Evolutionary conservation across 1,139 yeast species (phyloP), one percentile per base, ranked within the genome.

Genomic region (Scheffersomyces stambukii): DNA sequence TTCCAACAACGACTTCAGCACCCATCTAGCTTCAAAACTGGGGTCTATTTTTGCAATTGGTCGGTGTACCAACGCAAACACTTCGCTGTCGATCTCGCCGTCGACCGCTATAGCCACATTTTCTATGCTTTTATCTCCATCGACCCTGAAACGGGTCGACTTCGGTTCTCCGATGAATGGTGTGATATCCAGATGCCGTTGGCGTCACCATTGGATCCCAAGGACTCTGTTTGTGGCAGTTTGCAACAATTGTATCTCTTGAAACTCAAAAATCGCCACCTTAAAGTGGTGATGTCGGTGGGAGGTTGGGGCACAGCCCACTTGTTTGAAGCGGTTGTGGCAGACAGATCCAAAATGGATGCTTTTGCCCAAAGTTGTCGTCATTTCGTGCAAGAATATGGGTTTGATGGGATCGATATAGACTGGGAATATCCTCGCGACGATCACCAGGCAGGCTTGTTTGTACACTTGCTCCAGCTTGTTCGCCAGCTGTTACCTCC

Each of bases 401-500:
- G 84, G 0, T 77, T 91, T 45, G 97, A 91, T 51, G 97, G 98
- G 0, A 63, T 91, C 28, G 98, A 91, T 52, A 59, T 91, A 19
- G 98, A 91, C 55, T 91, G 96, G 96, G 98, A 91, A 52, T 89
- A 81, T 42, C 95, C 96, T 0, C 50, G 57, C 13, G 64, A 55
- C 23, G 42, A 45, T 3, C 43, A 50, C 1, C 80, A 84, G 37
- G 75, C 77, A 1, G 32, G 42, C 1, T 50, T 52, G 27, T 67
- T 78, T 35, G 62, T 74, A 1, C 51, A 54, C 8, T 42, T 85
- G 20, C 53, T 83, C 8, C 45, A 44, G 16, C 41, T 37, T 8
- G 45, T 84, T 10, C 62, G 81, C 23, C 28, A 21, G 0, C 57
- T 51, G 19, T 49, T 84, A 33, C 31, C 38, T 3, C 38, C 47